Percentiles rank a stretch among this genome's conserved stretches.
Conservation (phyloP, 1,284 basidiomycete species). For the Sutorius eximius region DNA sequence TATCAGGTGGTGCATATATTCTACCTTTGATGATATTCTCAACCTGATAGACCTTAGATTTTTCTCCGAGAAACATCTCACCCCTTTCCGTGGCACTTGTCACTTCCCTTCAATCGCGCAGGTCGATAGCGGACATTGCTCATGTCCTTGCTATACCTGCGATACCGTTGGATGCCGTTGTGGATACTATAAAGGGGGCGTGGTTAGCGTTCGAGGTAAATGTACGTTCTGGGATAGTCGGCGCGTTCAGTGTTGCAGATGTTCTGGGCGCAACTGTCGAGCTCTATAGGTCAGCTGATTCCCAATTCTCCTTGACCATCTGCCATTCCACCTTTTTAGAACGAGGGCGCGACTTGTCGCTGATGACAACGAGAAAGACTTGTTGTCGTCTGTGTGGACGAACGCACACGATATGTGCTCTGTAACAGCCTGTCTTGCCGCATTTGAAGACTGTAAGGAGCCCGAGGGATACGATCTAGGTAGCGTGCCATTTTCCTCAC, state of each 20-base stretch:
- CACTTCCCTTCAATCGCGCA: slow-evolving; percentile 45
- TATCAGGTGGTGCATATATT: slow-evolving; percentile 21
- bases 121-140: slow-evolving; percentile 53
- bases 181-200: slow-evolving; percentile 45
- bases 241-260: slow-evolving; percentile 40
- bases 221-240: slow-evolving; percentile 34
- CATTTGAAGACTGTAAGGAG: slow-evolving; percentile 68
- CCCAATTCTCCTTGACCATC: slow-evolving; percentile 2
- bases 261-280: slow-evolving; percentile 56
- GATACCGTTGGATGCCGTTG: slow-evolving; percentile 40
- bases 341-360: slow-evolving; percentile 35
- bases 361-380: slow-evolving; percentile 39
- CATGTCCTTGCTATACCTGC: slow-evolving; percentile 48
- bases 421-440: slow-evolving; percentile 53
- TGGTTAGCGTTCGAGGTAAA: slow-evolving; percentile 43
- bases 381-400: slow-evolving; percentile 49
- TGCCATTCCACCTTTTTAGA: slow-evolving; percentile 29
- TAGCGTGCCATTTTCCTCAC: slow-evolving; percentile 26
- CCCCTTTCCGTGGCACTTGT: slow-evolving; percentile 40
- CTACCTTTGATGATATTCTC: slow-evolving; percentile 1
- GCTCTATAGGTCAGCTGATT: slow-evolving; percentile 49
- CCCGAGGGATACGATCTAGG: slow-evolving; percentile 61
- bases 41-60: slow-evolving; percentile 18
- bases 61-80: slow-evolving; percentile 15
- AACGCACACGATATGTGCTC: slow-evolving; percentile 65